Evolutionary conservation across 163 green algal species (phyloP).

Genomic region (Prototheca wickerhamii): DNA sequence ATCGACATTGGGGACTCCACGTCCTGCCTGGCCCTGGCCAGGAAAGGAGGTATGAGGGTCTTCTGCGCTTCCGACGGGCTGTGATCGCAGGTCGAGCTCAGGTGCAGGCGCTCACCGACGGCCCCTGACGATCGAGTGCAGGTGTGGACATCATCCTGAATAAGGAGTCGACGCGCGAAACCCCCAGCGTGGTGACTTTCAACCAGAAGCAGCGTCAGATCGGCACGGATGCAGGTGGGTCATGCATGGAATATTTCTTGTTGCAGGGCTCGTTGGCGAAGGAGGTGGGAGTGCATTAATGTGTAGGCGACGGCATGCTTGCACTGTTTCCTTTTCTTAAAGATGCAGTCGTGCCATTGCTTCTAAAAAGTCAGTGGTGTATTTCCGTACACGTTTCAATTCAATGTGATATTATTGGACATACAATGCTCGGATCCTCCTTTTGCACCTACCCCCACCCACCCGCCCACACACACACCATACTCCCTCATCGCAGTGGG

Average conservation of each 20-base stretch:
- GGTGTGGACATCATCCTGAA: constrained; percentile 97
- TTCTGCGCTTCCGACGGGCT: background rate
- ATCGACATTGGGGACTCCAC: constrained; percentile 86
- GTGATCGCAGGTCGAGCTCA: background rate
- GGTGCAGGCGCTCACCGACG: background rate
- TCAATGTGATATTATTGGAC: no score
- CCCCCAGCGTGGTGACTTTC: constrained; percentile 85
- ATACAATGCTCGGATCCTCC: background rate
- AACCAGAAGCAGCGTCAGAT: constrained; percentile 60
- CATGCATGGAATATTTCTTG: background rate
- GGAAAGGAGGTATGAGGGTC: constrained; percentile 54
- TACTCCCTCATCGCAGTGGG: constrained; percentile 47
- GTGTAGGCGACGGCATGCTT: background rate
- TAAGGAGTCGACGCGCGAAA: constrained; percentile 93
- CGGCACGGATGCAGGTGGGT: constrained; percentile 46
- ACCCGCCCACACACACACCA: constrained; percentile 2
- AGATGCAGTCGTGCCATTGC: no score
- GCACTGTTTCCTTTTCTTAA: no score
- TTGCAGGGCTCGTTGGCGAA: background rate
- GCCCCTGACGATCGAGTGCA: constrained; percentile 7
- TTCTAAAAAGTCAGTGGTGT: constrained; percentile 8
- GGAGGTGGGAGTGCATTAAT: background rate
- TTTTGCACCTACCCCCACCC: background rate
- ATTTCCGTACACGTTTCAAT: background rate
- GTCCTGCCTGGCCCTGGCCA: constrained; percentile 80